Evolutionary conservation across 2,329 filamentous ascomycete species (phyloP).

Genomic region (Lanzia echinophila): DNA sequence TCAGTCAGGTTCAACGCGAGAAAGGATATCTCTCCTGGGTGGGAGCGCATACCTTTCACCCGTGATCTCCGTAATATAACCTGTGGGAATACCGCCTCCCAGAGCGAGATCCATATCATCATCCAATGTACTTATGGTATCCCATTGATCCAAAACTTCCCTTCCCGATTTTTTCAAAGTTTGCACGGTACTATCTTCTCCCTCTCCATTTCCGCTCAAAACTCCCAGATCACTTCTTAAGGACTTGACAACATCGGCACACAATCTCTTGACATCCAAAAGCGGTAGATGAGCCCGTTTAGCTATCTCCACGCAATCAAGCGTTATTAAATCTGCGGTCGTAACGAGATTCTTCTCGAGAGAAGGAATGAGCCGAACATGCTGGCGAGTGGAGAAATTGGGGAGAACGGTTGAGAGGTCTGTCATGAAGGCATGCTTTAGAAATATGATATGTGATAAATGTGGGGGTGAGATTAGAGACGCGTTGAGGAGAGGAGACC

Average conservation of each 20-base stretch:
- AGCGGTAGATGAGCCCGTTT: slow-evolving; percentile 79
- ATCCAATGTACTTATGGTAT: slow-evolving; percentile 74
- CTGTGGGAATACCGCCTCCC: slow-evolving; percentile 72
- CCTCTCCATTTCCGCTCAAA: background rate
- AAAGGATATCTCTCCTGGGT: background rate
- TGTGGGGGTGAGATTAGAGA: slow-evolving; percentile 3
- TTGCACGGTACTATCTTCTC: background rate
- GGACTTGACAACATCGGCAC: slow-evolving; percentile 57
- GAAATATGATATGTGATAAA: too few relatives aligned
- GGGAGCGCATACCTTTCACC: slow-evolving; percentile 66
- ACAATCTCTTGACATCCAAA: slow-evolving; percentile 70
- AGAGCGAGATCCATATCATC: slow-evolving; percentile 62
- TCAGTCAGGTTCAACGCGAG: slow-evolving; percentile 9
- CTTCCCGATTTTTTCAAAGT: slow-evolving; percentile 29
- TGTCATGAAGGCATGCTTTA: slow-evolving; percentile 53
- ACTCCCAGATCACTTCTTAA: slow-evolving; percentile 52
- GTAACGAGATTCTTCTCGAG: slow-evolving; percentile 74
- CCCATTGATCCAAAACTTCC: slow-evolving; percentile 39
- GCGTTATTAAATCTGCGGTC: slow-evolving; percentile 76
- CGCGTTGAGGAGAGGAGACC: background rate
- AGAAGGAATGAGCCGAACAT: slow-evolving; percentile 67
- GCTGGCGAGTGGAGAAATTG: slow-evolving; percentile 64
- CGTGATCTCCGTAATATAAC: slow-evolving; percentile 80
- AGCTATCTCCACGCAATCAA: slow-evolving; percentile 75
- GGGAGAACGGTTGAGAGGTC: slow-evolving; percentile 82